Conservation (phyloP, 2,329 filamentous ascomycete genomes). For the Delphinella strobiligena region DNA sequence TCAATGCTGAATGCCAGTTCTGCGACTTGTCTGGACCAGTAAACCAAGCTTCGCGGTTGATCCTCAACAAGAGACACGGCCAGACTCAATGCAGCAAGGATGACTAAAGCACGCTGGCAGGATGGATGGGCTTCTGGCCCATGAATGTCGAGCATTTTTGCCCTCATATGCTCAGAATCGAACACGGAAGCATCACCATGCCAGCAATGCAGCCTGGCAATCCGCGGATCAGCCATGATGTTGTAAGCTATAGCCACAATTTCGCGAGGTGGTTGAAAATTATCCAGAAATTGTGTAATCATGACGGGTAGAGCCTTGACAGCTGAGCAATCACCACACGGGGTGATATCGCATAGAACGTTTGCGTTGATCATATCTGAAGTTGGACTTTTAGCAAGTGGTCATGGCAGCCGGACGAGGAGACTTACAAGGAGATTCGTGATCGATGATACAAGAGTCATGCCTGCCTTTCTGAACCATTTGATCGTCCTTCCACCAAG, state of each 20-base stretch:
- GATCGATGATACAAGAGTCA: slow-evolving; percentile 10
- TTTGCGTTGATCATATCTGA: slow-evolving; percentile 2
- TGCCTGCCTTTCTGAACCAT: slow-evolving; percentile 10
- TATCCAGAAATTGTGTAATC: slow-evolving; percentile 15
- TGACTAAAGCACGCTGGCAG: slow-evolving; percentile 13
- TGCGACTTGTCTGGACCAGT: slow-evolving; percentile 16
- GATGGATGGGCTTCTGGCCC: slow-evolving; percentile 7
- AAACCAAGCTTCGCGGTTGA: slow-evolving; percentile 11
- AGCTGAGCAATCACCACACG: slow-evolving; percentile 1
- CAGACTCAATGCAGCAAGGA: slow-evolving; percentile 16
- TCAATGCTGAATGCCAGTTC: slow-evolving; percentile 10
- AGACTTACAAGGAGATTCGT: slow-evolving; percentile 1
- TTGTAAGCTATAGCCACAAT: slow-evolving; percentile 19
- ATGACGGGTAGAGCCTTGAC: slow-evolving; percentile 5
- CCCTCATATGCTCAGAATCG: not conserved
- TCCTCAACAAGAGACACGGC: slow-evolving; percentile 18
- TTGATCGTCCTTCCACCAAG: slow-evolving; percentile 12
- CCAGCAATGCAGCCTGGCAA: slow-evolving; percentile 7
- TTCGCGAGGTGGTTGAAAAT: slow-evolving; percentile 16
- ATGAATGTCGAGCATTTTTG: slow-evolving; percentile 7
- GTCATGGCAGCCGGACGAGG: not conserved
- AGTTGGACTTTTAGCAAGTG: too few relatives aligned
- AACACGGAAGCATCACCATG: slow-evolving; percentile 3
- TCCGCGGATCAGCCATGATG: slow-evolving; percentile 14
- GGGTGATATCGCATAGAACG: slow-evolving; percentile 3